Evolutionary conservation across 371 early-diverging fungal genomes (phyloP).

Genomic region (Mucor circinelloides): DNA sequence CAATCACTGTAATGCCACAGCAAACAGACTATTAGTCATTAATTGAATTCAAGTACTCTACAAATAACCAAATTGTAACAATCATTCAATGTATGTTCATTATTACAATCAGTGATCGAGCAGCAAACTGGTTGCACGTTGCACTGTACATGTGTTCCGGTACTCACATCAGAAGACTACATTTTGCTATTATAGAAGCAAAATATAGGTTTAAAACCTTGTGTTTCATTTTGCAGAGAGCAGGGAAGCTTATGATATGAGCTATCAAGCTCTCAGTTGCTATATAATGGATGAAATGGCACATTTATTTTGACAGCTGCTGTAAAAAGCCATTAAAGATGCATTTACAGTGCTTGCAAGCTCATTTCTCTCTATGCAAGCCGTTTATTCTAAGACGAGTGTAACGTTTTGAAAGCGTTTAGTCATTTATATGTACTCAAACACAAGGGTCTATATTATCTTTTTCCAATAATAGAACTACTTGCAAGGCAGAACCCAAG

Average conservation of each 20-base stretch:
- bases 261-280: too few relatives aligned
- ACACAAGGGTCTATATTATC: background rate
- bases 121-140: background rate
- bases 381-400: background rate
- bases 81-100: background rate
- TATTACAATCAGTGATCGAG: background rate
- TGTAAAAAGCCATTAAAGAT: background rate
- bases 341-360: background rate
- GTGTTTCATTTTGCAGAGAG: background rate
- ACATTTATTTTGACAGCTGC: background rate
- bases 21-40: too few relatives aligned
- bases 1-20: too few relatives aligned
- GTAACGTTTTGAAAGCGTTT: background rate
- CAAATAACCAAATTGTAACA: background rate
- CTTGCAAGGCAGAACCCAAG: too few relatives aligned
- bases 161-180: background rate
- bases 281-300: background rate
- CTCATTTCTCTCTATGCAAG: background rate
- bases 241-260: background rate
- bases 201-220: background rate
- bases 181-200: background rate
- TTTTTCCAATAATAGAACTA: background rate
- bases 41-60: background rate
- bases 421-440: background rate
- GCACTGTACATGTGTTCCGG: background rate